These are phyloP conservation scores for Podaxis pistillaris DNA, from an alignment of 768 basidiomycete species.

Conservation along the genomic window DNA sequence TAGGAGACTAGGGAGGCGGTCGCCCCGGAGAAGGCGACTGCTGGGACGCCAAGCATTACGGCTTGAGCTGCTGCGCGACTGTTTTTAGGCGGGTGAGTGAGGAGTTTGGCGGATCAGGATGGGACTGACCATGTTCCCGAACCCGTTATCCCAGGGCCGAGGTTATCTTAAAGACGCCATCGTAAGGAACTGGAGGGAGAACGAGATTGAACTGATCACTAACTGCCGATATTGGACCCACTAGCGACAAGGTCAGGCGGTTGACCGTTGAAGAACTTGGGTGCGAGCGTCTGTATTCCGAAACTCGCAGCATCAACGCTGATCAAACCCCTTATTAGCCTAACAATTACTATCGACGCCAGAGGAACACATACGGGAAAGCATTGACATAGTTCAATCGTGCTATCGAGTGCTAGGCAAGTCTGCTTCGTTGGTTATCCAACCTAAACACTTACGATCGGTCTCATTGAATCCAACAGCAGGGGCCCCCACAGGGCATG, in stretches of 20 bases:
- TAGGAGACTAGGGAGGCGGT: constrained; percentile 38
- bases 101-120: not conserved
- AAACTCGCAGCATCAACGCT: constrained; percentile 31
- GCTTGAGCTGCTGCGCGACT: constrained; percentile 43
- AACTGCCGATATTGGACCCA: constrained; percentile 34
- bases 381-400: constrained; percentile 36
- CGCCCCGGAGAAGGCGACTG: constrained; percentile 36
- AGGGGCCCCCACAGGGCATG: constrained; percentile 44
- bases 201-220: not conserved
- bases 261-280: constrained; percentile 28
- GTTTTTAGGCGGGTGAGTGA: not conserved
- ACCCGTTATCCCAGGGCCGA: constrained; percentile 24
- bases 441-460: constrained; percentile 28
- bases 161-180: constrained; percentile 24
- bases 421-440: not conserved
- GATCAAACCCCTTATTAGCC: no score
- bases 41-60: constrained; percentile 37
- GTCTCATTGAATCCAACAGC: constrained; percentile 39
- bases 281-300: constrained; percentile 38
- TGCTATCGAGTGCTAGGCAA: constrained; percentile 17
- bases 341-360: no score
- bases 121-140: constrained; percentile 36
- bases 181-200: not conserved
- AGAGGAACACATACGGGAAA: no score
- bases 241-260: constrained; percentile 36